phyloP scores from a whole-genome alignment of 441 rosid genomes.

The Kokia cookei region DNA sequence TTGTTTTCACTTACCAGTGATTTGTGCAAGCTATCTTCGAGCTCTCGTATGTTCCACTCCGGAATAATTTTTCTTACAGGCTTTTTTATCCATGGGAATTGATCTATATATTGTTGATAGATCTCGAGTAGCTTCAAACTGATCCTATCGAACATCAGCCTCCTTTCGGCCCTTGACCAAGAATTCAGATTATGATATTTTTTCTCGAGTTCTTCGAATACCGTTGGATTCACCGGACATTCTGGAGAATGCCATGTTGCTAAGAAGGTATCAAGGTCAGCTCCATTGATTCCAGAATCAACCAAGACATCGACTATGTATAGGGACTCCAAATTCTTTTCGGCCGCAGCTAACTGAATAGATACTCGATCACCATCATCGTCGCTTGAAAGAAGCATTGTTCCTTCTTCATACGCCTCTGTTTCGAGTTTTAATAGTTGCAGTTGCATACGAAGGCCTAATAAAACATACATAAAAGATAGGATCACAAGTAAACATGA shows the following conservation, averaged over 20 bases:
- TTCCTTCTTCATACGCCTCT: slow-evolving; percentile 55
- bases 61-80: slow-evolving; percentile 11
- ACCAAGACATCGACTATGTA: slow-evolving; percentile 52
- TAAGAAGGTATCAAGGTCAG: slow-evolving; percentile 36
- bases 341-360: slow-evolving; percentile 16
- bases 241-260: slow-evolving; percentile 58
- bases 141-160: slow-evolving; percentile 61
- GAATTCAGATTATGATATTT: slow-evolving; percentile 28
- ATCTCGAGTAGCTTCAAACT: slow-evolving; percentile 50
- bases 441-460: slow-evolving; percentile 95
- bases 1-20: slow-evolving; percentile 30
- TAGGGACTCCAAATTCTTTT: slow-evolving; percentile 47
- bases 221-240: slow-evolving; percentile 49
- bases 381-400: slow-evolving; percentile 58
- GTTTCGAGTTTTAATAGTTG: slow-evolving; percentile 82
- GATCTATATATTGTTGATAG: slow-evolving; percentile 34
- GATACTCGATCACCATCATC: slow-evolving; percentile 50
- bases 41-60: slow-evolving; percentile 35
- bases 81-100: slow-evolving; percentile 57
- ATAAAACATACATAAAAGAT: not conserved
- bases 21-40: slow-evolving; percentile 37
- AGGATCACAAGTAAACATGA: not conserved
- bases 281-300: slow-evolving; percentile 43
- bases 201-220: slow-evolving; percentile 81
- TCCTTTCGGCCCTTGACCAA: slow-evolving; percentile 59